Conservation (phyloP, 805 yeast species). For the Saccharomyces jurei region DNA sequence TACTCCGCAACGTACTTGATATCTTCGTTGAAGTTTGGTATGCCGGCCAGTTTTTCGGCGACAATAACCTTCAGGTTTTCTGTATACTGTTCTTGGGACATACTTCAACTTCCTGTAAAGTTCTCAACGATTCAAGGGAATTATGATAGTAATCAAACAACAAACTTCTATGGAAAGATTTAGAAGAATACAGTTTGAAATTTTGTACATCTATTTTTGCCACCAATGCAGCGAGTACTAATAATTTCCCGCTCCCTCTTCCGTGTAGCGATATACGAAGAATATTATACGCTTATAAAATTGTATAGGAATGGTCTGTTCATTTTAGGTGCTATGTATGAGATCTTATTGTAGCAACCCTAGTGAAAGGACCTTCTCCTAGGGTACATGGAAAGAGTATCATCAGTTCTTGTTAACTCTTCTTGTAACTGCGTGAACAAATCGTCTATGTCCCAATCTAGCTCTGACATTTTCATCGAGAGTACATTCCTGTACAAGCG, state of each 20-base stretch:
- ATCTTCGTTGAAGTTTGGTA: conserved; percentile 42
- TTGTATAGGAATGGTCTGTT: not conserved
- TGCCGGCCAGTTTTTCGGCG: conserved; percentile 33
- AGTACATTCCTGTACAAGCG: conserved; percentile 14
- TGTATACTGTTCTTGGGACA: conserved; percentile 26
- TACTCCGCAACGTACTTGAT: conserved; percentile 63
- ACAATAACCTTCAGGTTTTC: conserved; percentile 38
- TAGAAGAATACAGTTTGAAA: not conserved
- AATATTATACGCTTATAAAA: not conserved
- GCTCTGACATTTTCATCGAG: conserved; percentile 5
- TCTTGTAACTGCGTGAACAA: conserved; percentile 9
- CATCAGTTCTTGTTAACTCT: conserved; percentile 13
- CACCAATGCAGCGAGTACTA: not conserved
- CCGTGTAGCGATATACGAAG: not conserved
- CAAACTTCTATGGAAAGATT: not conserved
- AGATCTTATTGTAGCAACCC: conserved; percentile 19
- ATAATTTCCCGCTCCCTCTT: not conserved
- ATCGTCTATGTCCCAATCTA: conserved; percentile 10
- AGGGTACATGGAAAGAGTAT: conserved; percentile 10
- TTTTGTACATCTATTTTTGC: not conserved
- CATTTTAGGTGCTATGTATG: not conserved
- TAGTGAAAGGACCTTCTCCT: conserved; percentile 14
- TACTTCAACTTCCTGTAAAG: not conserved
- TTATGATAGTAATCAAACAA: not conserved
- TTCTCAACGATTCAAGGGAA: not conserved